phyloP scores from a whole-genome alignment of 345 rosid genomes.

The Dipteronia sinensis region DNA sequence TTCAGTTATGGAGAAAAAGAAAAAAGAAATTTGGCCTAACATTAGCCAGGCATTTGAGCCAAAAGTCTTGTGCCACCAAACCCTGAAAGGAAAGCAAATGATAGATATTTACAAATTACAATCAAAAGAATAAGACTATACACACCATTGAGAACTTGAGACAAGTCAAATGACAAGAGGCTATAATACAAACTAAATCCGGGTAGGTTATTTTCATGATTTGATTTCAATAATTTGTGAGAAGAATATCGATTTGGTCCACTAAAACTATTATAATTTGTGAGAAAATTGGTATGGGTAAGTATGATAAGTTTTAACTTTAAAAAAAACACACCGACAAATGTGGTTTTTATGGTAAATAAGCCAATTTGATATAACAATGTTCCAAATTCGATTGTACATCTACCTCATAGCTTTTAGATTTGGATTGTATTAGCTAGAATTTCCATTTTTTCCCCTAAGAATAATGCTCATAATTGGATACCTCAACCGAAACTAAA shows the following conservation, averaged over 20 bases:
- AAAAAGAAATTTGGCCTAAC: too few species aligned
- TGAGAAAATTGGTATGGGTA: not conserved
- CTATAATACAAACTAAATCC: not conserved
- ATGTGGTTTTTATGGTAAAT: too few species aligned
- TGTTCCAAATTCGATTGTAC: too few species aligned
- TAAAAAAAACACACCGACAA: too few species aligned
- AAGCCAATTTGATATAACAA: too few species aligned
- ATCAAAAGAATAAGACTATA: not conserved
- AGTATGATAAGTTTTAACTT: not conserved
- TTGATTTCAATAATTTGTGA: not conserved
- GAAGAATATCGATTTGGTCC: not conserved
- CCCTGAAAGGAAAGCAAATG: not conserved
- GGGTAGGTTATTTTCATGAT: not conserved
- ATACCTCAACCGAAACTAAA: too few species aligned
- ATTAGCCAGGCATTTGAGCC: not conserved
- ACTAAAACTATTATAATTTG: not conserved
- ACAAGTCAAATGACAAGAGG: not conserved
- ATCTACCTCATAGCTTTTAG: too few species aligned
- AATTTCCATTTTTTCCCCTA: too few species aligned
- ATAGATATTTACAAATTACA: not conserved
- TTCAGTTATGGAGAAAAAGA: too few species aligned
- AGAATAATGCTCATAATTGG: too few species aligned
- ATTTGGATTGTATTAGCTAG: too few species aligned
- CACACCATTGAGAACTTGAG: not conserved
- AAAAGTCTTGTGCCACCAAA: not conserved